Evolutionary conservation across 192 early-diverging fungal species (phyloP), one percentile per base, ranked within the genome.

Genomic region (Umbelopsis sp.): DNA sequence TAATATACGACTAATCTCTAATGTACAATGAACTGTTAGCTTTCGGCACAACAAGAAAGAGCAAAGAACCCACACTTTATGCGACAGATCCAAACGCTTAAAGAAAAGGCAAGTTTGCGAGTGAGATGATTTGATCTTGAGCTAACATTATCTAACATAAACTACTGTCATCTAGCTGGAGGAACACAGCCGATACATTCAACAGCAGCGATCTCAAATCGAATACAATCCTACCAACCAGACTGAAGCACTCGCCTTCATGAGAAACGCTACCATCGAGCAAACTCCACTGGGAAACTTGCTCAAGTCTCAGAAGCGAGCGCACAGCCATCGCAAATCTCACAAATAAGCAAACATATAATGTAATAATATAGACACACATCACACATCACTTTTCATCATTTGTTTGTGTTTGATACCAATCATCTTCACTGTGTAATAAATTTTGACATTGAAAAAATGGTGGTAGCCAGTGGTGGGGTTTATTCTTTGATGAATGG

Each of bases 11-110:
- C 43, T 12, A 44, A 44, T 44, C 43, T 44, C 9, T 52, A 41
- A 34, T 25, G 43, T n/a, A 25, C 4, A 1, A 41, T 41, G 38
- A 41, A 11, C 38, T 41, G 38, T 41, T 31, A 77, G 72, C 78
- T 99, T 67, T 90, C 92, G 77, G 85, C 92, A 65, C 91, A 91
- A 74, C 84, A 89, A 66, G 93, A 96, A 79, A 84, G 88, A 66
- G 84, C 85, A 16, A 88, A 88, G 71, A 88, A 94, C 81, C 69
- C 91, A 24, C 84, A 86, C 65, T 87, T 93, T 74, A 89, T 88
- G 21, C 96, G 95, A 75, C 87, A 91, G 72, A 74, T 95, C 69
- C 90, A 92, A 56, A 85, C 85, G 22, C 78, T 97, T 41, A 78
- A 96, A 22, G 94, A 96, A 52, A 95, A 94, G 86, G 83, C 82